These are phyloP conservation scores for Solanum hybrid DNA, from an alignment of 305 asterid genomes.

Conservation along the genomic window DNA sequence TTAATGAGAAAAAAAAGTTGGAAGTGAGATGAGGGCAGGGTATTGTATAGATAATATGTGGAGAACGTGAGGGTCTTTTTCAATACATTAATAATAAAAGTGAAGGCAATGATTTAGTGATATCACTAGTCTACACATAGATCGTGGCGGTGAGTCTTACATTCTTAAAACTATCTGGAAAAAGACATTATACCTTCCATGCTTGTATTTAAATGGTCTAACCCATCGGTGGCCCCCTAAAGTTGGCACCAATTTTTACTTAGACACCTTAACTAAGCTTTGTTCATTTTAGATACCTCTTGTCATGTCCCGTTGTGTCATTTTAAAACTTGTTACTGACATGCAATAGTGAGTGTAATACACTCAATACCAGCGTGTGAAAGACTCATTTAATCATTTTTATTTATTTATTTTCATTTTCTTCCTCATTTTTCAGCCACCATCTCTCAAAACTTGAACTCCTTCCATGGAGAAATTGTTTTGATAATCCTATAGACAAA, in stretches of 20 bases:
- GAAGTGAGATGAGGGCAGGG: conserved; percentile 10
- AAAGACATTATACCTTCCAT: conserved; percentile 11
- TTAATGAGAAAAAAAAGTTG: not conserved
- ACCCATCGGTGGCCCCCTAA: not conserved
- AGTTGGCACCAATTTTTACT: not conserved
- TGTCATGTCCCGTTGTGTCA: not conserved
- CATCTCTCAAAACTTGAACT: too few species aligned
- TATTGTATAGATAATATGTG: conserved; percentile 14
- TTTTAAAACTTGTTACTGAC: not conserved
- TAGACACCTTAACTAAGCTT: not conserved
- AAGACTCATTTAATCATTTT: too few species aligned
- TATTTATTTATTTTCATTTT: too few species aligned
- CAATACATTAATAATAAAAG: not conserved
- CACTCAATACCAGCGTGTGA: too few species aligned
- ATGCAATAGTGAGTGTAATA: too few species aligned
- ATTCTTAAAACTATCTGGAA: conserved; percentile 19
- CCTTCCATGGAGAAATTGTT: too few species aligned
- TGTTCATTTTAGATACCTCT: not conserved
- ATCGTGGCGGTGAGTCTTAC: conserved; percentile 26
- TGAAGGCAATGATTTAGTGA: conserved; percentile 6
- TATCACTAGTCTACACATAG: conserved; percentile 7
- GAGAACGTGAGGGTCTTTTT: conserved; percentile 36
- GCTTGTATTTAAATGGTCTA: not conserved
- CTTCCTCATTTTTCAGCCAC: too few species aligned
- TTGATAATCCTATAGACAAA: too few species aligned